A percentile compares a stretch with the other conserved stretches of the same genome.
Conservation (phyloP, 1,284 basidiomycete species). For the Cutaneotrichosporon spelunceum region DNA sequence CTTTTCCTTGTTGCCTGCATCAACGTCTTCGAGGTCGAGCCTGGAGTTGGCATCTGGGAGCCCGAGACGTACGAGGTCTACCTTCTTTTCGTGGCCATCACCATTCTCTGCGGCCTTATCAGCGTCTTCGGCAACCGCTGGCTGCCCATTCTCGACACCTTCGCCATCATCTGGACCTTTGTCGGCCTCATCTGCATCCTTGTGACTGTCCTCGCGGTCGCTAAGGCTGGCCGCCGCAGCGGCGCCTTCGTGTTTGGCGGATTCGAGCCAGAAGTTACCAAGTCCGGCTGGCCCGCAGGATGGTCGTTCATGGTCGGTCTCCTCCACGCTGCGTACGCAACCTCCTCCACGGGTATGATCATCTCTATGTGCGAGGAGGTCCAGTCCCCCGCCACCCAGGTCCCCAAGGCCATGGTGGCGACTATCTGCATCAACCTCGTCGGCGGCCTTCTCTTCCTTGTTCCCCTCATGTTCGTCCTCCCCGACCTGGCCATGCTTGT, state of each 20-base stretch:
- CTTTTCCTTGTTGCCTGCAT: slow-evolving; percentile 54
- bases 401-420: slow-evolving; percentile 52
- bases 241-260: slow-evolving; percentile 49
- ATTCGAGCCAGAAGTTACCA: slow-evolving; percentile 23
- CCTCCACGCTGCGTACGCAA: slow-evolving; percentile 44
- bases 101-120: slow-evolving; percentile 49
- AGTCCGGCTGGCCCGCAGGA: slow-evolving; percentile 18
- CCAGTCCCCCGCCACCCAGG: slow-evolving; percentile 46
- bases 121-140: slow-evolving; percentile 49
- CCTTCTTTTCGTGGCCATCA: slow-evolving; percentile 52
- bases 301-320: slow-evolving; percentile 25
- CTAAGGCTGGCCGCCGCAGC: slow-evolving; percentile 48
- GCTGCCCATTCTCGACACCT: slow-evolving; percentile 46
- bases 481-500: slow-evolving; percentile 49
- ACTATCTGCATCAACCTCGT: slow-evolving; percentile 52
- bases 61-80: slow-evolving; percentile 51
- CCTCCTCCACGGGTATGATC: slow-evolving; percentile 51
- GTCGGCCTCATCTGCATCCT: slow-evolving; percentile 51
- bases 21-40: slow-evolving; percentile 50
- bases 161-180: slow-evolving; percentile 53
- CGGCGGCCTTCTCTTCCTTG: slow-evolving; percentile 52
- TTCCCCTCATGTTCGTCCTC: slow-evolving; percentile 54
- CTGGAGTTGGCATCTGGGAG: slow-evolving; percentile 24
- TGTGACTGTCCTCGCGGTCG: slow-evolving; percentile 50
- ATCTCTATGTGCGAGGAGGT: slow-evolving; percentile 52